Conservation (phyloP, 371 early-diverging fungal species). For the Saksenaea oblongispora region DNA sequence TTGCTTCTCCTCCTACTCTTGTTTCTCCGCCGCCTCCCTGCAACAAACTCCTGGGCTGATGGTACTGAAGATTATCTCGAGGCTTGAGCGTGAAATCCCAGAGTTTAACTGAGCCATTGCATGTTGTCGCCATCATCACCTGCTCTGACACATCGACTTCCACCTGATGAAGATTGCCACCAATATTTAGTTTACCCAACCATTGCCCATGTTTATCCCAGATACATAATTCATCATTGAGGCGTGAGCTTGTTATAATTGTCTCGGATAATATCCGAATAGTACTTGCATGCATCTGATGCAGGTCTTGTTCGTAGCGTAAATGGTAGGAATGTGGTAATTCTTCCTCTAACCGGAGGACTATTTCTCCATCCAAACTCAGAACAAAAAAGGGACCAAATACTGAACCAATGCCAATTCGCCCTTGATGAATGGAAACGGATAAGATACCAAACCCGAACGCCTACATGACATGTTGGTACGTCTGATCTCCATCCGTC, state of each 20-base stretch:
- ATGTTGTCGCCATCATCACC: constrained; percentile 9
- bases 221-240: constrained; percentile 1
- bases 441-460: constrained; percentile 1
- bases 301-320: constrained; percentile 6
- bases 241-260: constrained; percentile 6
- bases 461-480: not conserved
- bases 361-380: not conserved
- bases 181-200: not conserved
- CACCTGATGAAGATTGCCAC: constrained; percentile 7
- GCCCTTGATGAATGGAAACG: constrained; percentile 5
- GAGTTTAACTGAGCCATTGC: constrained; percentile 4
- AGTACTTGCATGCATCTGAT: constrained; percentile 3
- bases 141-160: constrained; percentile 1
- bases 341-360: not conserved
- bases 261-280: constrained; percentile 5
- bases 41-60: constrained; percentile 6
- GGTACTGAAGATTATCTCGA: constrained; percentile 2
- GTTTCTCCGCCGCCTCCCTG: constrained; percentile 6
- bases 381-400: constrained; percentile 9
- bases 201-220: not conserved
- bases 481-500: not conserved
- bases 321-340: not conserved
- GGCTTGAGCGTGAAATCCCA: constrained; percentile 9
- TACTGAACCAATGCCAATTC: constrained; percentile 6
- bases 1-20: constrained; percentile 9